Evolutionary conservation across 768 basidiomycete genomes (phyloP).

Genomic region (Russula earlei): DNA sequence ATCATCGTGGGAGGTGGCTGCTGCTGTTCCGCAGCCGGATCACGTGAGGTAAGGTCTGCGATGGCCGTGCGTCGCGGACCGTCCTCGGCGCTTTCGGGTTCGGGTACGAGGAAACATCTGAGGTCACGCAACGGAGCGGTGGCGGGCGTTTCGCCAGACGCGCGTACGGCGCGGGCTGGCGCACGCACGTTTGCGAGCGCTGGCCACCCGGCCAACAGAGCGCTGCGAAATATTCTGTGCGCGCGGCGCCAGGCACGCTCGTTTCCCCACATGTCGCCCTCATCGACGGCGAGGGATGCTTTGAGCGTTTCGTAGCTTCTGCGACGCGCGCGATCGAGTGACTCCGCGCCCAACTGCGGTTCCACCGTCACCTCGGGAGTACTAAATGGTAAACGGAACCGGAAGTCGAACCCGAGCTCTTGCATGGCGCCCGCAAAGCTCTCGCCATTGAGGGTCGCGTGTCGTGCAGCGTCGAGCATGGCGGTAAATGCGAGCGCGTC

Average conservation of each 20-base stretch:
- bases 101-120: conserved; percentile 23
- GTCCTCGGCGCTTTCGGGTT: neutral
- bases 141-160: conserved; percentile 21
- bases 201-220: conserved; percentile 51
- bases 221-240: conserved; percentile 43
- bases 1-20: too few relatives aligned
- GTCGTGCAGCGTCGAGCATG: conserved; percentile 50
- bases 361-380: neutral
- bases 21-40: too few relatives aligned
- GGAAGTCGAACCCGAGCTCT: conserved; percentile 30
- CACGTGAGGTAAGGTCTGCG: too few relatives aligned
- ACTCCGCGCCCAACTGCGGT: neutral
- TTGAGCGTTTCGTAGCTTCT: conserved; percentile 23
- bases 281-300: conserved; percentile 23
- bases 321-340: conserved; percentile 19
- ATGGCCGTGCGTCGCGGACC: too few relatives aligned
- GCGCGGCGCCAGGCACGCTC: conserved; percentile 38
- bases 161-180: conserved; percentile 32
- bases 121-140: conserved; percentile 26
- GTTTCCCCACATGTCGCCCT: conserved; percentile 25
- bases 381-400: conserved; percentile 17
- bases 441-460: conserved; percentile 42
- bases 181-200: conserved; percentile 27
- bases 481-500: conserved; percentile 48
- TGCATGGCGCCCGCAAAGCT: conserved; percentile 42